Evolutionary conservation across 2,329 filamentous ascomycete species (phyloP).

Genomic region (Xylariaceae sp.): DNA sequence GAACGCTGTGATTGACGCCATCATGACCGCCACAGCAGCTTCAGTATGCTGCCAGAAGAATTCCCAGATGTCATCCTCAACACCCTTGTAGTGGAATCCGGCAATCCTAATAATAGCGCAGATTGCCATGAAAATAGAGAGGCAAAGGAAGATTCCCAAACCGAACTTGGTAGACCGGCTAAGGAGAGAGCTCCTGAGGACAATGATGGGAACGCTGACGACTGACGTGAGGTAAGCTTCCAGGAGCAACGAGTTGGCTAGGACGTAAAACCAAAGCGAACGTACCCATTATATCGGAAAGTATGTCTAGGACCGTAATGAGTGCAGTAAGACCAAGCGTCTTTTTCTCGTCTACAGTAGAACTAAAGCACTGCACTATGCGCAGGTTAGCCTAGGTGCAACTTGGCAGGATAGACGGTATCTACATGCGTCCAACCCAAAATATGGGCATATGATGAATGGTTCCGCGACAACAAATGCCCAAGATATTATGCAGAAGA

Average conservation of each 20-base stretch:
- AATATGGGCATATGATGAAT: slow-evolving; percentile 34
- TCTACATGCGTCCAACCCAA: slow-evolving; percentile 28
- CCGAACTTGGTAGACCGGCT: slow-evolving; percentile 27
- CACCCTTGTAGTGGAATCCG: slow-evolving; percentile 16
- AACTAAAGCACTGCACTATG: slow-evolving; percentile 28
- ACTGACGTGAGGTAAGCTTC: slow-evolving; percentile 17
- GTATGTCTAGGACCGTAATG: slow-evolving; percentile 30
- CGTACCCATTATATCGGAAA: slow-evolving; percentile 32
- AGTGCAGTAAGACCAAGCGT: slow-evolving; percentile 27
- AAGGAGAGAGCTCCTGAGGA: slow-evolving; percentile 27
- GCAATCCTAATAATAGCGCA: slow-evolving; percentile 27
- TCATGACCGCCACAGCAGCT: slow-evolving; percentile 32
- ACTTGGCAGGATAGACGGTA: neutral
- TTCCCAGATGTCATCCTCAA: slow-evolving; percentile 31
- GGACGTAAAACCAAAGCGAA: neutral
- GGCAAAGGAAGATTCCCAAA: slow-evolving; percentile 30
- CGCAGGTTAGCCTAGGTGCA: slow-evolving; percentile 2
- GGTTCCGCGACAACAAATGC: slow-evolving; percentile 30
- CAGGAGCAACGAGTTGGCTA: neutral
- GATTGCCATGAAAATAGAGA: slow-evolving; percentile 34
- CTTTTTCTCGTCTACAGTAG: slow-evolving; percentile 21
- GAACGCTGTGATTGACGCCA: slow-evolving; percentile 35
- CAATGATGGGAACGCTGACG: slow-evolving; percentile 34
- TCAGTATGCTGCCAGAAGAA: slow-evolving; percentile 36
- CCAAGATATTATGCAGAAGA: slow-evolving; percentile 28